Percentiles rank a stretch among this genome's conserved stretches.
Conservation (phyloP, 192 early-diverging fungal genomes). For the Thamnidium elegans region DNA sequence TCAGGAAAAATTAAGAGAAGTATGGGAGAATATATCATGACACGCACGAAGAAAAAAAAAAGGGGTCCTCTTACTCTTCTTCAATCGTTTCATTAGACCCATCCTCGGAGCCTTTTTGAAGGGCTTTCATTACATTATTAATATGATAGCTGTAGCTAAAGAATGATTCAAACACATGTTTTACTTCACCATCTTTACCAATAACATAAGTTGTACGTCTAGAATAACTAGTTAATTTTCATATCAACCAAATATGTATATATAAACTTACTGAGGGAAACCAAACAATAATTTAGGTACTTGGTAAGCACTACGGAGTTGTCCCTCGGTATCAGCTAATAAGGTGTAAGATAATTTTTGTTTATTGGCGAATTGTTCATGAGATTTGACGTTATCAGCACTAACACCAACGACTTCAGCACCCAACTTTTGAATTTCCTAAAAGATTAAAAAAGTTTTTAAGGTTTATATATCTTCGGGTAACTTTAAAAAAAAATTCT, state of each 20-base stretch:
- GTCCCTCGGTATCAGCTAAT: constrained; percentile 34
- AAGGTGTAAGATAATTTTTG: constrained; percentile 32
- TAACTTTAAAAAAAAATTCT: not conserved
- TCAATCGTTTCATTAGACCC: not conserved
- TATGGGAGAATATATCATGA: too few relatives aligned
- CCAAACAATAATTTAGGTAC: constrained; percentile 31
- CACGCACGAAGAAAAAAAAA: too few relatives aligned
- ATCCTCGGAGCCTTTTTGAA: constrained; percentile 11
- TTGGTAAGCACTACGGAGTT: constrained; percentile 26
- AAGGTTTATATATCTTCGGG: not conserved
- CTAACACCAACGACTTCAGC: constrained; percentile 38
- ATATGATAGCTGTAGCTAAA: constrained; percentile 32
- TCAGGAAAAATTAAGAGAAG: too few relatives aligned
- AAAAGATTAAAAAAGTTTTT: not conserved
- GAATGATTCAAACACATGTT: constrained; percentile 38
- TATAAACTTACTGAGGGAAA: constrained; percentile 11
- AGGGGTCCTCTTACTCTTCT: not conserved
- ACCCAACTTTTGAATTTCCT: constrained; percentile 28
- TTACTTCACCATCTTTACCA: constrained; percentile 33
- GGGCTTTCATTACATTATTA: constrained; percentile 27
- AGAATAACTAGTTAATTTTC: not conserved
- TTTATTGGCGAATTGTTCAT: constrained; percentile 27
- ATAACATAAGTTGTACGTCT: constrained; percentile 40
- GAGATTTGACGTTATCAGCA: constrained; percentile 30
- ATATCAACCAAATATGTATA: not conserved